Evolutionary conservation across 352 stramenopile genomes (phyloP).

Genomic region (Globisporangium lucens): DNA sequence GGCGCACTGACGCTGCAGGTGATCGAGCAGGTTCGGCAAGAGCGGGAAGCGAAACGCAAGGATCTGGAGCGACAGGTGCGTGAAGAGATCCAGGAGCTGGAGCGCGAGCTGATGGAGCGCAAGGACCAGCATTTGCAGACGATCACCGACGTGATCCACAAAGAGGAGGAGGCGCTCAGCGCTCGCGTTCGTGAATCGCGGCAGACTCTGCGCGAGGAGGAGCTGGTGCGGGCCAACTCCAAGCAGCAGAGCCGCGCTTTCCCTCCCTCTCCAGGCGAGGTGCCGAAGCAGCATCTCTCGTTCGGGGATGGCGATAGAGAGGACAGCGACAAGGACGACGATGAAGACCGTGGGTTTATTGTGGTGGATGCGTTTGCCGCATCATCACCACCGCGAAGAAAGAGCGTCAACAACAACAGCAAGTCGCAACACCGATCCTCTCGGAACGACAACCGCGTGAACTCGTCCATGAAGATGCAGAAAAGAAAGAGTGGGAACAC

Average conservation of each 20-base stretch:
- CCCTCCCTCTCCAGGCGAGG: slow-evolving; percentile 1
- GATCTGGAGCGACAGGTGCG: slow-evolving; percentile 42
- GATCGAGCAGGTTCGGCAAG: slow-evolving; percentile 47
- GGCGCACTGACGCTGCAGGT: slow-evolving; percentile 46
- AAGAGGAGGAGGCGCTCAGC: slow-evolving; percentile 41
- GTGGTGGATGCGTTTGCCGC: neutral
- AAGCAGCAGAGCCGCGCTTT: neutral
- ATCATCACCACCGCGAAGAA: slow-evolving; percentile 8
- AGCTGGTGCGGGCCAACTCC: slow-evolving; percentile 17
- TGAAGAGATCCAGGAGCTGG: slow-evolving; percentile 48
- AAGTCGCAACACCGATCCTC: slow-evolving; percentile 3
- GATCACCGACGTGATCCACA: slow-evolving; percentile 36
- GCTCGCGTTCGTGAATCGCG: slow-evolving; percentile 29
- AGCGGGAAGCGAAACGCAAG: slow-evolving; percentile 43
- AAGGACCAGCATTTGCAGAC: slow-evolving; percentile 43
- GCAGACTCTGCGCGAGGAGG: slow-evolving; percentile 35
- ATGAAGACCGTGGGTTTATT: neutral
- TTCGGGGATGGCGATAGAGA: neutral
- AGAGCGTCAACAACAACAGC: slow-evolving; percentile 9
- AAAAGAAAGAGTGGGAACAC: neutral
- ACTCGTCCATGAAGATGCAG: slow-evolving; percentile 5
- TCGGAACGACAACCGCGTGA: neutral
- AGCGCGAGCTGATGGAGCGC: slow-evolving; percentile 42
- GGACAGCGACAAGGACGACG: neutral
- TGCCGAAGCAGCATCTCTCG: neutral